Evolutionary conservation across 192 early-diverging fungal species (phyloP).

Genomic region (Mortierella antarctica): DNA sequence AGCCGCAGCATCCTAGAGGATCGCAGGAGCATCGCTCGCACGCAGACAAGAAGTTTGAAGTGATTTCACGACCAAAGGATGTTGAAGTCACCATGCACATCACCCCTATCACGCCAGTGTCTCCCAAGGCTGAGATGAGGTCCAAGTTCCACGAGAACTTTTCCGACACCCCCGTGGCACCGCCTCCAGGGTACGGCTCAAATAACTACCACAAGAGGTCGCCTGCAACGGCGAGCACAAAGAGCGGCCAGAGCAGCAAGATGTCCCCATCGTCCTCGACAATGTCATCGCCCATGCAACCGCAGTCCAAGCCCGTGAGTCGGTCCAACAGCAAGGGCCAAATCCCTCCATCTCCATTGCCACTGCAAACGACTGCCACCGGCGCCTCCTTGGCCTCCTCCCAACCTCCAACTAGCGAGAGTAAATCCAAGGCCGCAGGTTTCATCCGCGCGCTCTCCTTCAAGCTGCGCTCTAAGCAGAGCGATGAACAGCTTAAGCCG

Average conservation of each 20-base stretch:
- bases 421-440: conserved; percentile 47
- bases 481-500: conserved; percentile 38
- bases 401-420: conserved; percentile 4
- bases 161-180: conserved; percentile 33
- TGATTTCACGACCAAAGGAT: conserved; percentile 24
- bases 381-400: conserved; percentile 4
- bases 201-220: conserved; percentile 20
- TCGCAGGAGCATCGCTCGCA: neutral
- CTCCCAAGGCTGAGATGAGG: conserved; percentile 33
- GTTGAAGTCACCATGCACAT: conserved; percentile 34
- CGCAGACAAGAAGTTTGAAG: conserved; percentile 6
- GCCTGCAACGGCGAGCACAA: conserved; percentile 13
- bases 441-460: conserved; percentile 46
- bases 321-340: conserved; percentile 37
- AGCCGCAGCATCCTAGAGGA: conserved; percentile 2
- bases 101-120: conserved; percentile 42
- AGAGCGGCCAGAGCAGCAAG: conserved; percentile 29
- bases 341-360: neutral
- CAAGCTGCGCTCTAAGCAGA: conserved; percentile 51
- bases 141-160: conserved; percentile 48
- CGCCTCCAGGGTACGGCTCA: conserved; percentile 23
- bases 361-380: conserved; percentile 16
- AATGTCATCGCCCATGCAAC: conserved; percentile 27
- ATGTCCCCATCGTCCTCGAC: conserved; percentile 34
- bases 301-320: conserved; percentile 11